Evolutionary conservation across 1,284 basidiomycete genomes (phyloP).

Genomic region (Leccinum olivaceoglutinosum): DNA sequence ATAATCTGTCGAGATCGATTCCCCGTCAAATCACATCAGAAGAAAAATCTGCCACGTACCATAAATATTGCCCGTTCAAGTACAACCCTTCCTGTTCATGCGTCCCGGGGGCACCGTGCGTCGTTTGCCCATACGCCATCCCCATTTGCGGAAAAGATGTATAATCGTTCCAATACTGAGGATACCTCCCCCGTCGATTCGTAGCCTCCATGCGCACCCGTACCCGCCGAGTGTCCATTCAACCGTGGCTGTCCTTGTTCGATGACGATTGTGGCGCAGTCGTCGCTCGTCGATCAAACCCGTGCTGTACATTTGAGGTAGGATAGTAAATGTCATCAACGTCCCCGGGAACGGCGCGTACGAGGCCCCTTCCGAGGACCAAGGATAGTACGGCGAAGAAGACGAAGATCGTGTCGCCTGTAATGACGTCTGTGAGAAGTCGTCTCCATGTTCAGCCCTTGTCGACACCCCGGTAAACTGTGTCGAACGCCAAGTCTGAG

Average conservation of each 20-base stretch:
- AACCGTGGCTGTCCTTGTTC: constrained; percentile 14
- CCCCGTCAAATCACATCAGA: constrained; percentile 3
- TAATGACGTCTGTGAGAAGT: constrained; percentile 10
- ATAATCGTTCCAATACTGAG: constrained; percentile 61
- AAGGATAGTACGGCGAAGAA: constrained; percentile 42
- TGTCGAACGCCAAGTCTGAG: constrained; percentile 28
- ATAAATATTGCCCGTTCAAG: constrained; percentile 24
- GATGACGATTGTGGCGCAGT: constrained; percentile 13
- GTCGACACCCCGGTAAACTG: constrained; percentile 11
- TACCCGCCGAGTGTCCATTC: constrained; percentile 10
- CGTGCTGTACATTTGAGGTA: constrained; percentile 68
- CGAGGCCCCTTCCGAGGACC: constrained; percentile 37
- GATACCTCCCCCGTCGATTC: constrained; percentile 32
- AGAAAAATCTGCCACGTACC: constrained; percentile 15
- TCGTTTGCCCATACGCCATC: constrained; percentile 33
- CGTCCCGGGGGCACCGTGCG: constrained; percentile 7
- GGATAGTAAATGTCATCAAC: constrained; percentile 52
- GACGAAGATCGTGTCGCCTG: constrained; percentile 6
- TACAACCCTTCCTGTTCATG: constrained; percentile 23
- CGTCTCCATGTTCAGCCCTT: constrained; percentile 16
- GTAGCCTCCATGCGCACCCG: constrained; percentile 15
- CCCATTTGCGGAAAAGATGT: constrained; percentile 52
- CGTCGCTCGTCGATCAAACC: constrained; percentile 49
- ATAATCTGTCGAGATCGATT: not conserved
- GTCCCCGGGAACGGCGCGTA: constrained; percentile 34